phyloP scores from a whole-genome alignment of 2,329 filamentous ascomycete genomes.

The Ophiostoma quercus region DNA sequence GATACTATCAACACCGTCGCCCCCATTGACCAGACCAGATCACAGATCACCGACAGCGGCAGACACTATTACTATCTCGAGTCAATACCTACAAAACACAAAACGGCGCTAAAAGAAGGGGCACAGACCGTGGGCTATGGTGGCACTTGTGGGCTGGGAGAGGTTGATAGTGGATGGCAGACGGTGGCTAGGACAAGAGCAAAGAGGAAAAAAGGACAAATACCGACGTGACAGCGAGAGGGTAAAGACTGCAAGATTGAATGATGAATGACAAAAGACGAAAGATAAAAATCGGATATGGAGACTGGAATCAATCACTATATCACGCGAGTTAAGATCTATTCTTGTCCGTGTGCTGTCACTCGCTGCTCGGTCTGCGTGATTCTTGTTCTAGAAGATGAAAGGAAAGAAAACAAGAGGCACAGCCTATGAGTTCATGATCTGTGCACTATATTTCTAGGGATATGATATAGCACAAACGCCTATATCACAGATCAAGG shows the following conservation, averaged over 20 bases:
- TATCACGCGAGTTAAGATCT: background rate
- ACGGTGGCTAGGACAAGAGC: background rate
- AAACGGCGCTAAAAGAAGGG: background rate
- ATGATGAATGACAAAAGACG: background rate
- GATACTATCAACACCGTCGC: background rate
- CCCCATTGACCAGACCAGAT: background rate
- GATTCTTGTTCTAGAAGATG: background rate
- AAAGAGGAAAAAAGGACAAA: background rate
- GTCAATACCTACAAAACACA: background rate
- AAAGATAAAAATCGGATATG: background rate
- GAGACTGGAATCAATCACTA: background rate
- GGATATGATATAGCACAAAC: background rate
- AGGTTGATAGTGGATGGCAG: background rate
- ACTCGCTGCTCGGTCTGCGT: background rate
- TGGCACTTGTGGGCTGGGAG: background rate
- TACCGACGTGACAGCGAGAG: background rate
- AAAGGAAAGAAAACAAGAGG: background rate
- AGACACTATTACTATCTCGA: too few species aligned
- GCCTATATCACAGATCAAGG: background rate
- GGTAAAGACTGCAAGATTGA: background rate
- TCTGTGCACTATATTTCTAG: background rate
- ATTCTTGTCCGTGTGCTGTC: background rate
- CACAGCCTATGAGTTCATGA: background rate
- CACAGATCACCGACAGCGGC: background rate
- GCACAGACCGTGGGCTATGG: slow-evolving; percentile 7